Evolutionary conservation across 768 basidiomycete species (phyloP).

Genomic region (Rhizopogon vinicolor): DNA sequence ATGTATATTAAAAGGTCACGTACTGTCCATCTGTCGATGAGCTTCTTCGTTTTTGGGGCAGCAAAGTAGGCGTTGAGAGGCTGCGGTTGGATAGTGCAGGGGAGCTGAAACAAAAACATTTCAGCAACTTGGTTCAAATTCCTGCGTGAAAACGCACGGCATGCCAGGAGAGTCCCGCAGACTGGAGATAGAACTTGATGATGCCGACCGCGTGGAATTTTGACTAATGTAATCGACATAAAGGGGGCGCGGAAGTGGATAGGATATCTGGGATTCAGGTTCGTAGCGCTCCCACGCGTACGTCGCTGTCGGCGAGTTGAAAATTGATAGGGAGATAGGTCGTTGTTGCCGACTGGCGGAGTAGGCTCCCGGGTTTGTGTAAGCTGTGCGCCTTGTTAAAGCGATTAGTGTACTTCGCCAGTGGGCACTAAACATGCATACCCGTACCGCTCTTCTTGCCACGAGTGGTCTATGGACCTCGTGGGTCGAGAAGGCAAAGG

Average conservation of each 20-base stretch:
- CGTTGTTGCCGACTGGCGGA: constrained; percentile 24
- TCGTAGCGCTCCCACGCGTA: constrained; percentile 45
- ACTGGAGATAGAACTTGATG: constrained; percentile 25
- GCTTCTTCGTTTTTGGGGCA: constrained; percentile 29
- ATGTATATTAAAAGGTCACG: constrained; percentile 3
- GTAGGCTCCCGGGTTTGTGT: constrained; percentile 16
- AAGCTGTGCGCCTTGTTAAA: constrained; percentile 17
- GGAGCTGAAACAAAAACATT: constrained; percentile 17
- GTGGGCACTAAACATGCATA: constrained; percentile 8
- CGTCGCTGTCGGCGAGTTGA: constrained; percentile 39
- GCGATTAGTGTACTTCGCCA: constrained; percentile 12
- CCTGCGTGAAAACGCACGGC: constrained; percentile 22
- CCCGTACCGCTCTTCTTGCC: constrained; percentile 20
- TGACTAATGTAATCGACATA: constrained; percentile 32
- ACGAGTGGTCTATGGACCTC: constrained; percentile 17
- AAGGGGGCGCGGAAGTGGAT: constrained; percentile 35
- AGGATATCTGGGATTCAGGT: constrained; percentile 38
- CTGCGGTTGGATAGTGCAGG: constrained; percentile 23
- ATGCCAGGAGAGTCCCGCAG: constrained; percentile 23
- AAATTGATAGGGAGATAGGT: constrained; percentile 34
- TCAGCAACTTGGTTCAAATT: constrained; percentile 9
- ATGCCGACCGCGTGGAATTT: constrained; percentile 27
- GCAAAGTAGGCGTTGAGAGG: constrained; percentile 22
- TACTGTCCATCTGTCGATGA: constrained; percentile 26
- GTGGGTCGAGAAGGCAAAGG: constrained; percentile 28